Evolutionary conservation across 2,329 filamentous ascomycete genomes (phyloP), one percentile per base, ranked within the genome.

Genomic region (Talaromyces funiculosus): DNA sequence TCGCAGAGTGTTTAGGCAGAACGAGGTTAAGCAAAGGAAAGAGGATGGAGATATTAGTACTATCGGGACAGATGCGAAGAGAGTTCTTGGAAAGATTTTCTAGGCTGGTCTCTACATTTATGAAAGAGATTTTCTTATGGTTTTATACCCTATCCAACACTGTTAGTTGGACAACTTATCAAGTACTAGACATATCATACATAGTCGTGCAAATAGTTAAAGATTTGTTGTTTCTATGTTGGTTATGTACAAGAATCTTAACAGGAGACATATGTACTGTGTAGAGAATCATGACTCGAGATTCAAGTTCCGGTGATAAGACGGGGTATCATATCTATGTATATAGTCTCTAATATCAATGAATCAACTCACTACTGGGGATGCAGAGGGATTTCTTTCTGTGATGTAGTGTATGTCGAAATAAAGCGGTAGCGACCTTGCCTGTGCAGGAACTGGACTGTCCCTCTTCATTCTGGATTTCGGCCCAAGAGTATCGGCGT

Each of bases 11-110:
- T 80, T 78, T 68, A 73, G 72, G 63, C 77, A 80, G 66, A 77
- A 72, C 64, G 73, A 78, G 65, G 75, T 58, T 37, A 57, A 61
- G 10, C 63, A 66, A 24, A 67, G 69, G 62, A 67, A 67, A 59
- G 64, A 65, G n/a, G 61, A 67, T 57, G 62, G 68, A 59, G 67
- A 68, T 53, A 61, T 67, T 24, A 62, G 59, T 33, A 63, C 43
- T 29, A 61, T 78, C 60, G 72, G 65, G 24, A 72, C 74, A 31
- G 74, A 78, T 66, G 72, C 74, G 20, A 77, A 75, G 68, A 71
- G 76, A 38, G 76, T 79, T 9, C 64, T 80, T 63, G 73, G 75
- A 20, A 79, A 79, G 72, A 79, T 80, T 58, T 79, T 79, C 60
- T 79, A 62, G 69, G 12, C 6, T 14, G 33, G n/a, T n/a, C n/a